A percentile compares a stretch with the other conserved stretches of the same genome.
Conservation (phyloP, 176 grass and related monocot genomes). For the Bolboschoenus planiculmis region DNA sequence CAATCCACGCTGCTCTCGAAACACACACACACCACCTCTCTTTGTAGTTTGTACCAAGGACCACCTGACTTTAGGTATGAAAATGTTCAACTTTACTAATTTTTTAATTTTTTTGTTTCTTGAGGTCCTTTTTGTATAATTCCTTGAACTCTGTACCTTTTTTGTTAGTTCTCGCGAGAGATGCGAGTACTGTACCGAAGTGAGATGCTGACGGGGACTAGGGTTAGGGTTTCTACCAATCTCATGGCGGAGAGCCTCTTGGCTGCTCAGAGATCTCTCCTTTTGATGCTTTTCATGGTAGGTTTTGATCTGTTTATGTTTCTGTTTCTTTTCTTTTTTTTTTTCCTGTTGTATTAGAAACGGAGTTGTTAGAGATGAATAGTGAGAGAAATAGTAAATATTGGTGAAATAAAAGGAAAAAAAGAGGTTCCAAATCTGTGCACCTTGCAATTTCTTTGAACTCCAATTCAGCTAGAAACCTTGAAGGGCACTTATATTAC, state of each 20-base stretch:
- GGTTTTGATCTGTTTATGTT: not conserved
- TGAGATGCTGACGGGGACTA: slow-evolving; percentile 1
- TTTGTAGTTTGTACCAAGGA: not conserved
- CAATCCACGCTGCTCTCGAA: not conserved
- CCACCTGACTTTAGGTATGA: not conserved
- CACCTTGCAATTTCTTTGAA: not conserved
- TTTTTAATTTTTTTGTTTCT: not conserved
- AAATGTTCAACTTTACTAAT: not conserved
- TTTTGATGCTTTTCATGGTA: not conserved
- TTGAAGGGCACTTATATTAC: not conserved
- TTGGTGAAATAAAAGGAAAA: not conserved
- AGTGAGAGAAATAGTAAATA: not conserved
- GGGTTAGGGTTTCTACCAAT: not conserved
- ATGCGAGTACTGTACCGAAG: not conserved
- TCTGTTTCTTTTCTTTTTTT: not conserved
- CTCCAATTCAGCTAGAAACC: not conserved
- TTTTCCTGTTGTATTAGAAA: not conserved
- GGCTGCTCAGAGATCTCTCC: slow-evolving; percentile 6
- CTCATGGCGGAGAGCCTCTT: slow-evolving; percentile 1
- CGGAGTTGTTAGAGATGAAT: not conserved
- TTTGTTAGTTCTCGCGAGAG: not conserved
- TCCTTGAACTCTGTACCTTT: not conserved
- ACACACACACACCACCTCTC: not conserved
- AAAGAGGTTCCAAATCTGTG: not conserved
- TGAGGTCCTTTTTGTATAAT: not conserved